These are phyloP conservation scores for Heliophila coronopifolia DNA, from an alignment of 441 rosid species.

Conservation along the genomic window DNA sequence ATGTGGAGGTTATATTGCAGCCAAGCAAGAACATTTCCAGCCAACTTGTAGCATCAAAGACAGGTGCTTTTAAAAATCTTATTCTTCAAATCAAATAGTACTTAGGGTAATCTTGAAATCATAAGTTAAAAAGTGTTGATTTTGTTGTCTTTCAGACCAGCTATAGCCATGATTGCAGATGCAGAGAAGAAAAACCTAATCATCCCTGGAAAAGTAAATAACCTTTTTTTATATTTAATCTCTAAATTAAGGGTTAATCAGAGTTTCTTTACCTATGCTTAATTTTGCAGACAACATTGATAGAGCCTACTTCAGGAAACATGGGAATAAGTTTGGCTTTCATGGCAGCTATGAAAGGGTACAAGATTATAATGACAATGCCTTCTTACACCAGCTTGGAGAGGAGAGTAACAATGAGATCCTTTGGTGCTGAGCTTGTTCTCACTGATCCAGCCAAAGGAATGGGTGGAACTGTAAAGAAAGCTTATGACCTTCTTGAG, in stretches of 20 bases:
- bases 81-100: background rate
- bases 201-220: slow-evolving; percentile 60
- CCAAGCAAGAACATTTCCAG: slow-evolving; percentile 84
- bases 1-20: slow-evolving; percentile 77
- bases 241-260: background rate
- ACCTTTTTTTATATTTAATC: background rate
- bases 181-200: slow-evolving; percentile 74
- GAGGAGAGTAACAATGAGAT: slow-evolving; percentile 75
- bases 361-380: slow-evolving; percentile 74
- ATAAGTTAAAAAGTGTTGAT: background rate
- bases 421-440: slow-evolving; percentile 79
- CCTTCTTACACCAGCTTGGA: slow-evolving; percentile 77
- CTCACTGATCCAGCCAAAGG: slow-evolving; percentile 77
- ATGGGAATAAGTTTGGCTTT: slow-evolving; percentile 84
- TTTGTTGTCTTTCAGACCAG: slow-evolving; percentile 48
- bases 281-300: slow-evolving; percentile 65
- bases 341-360: slow-evolving; percentile 80
- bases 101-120: background rate
- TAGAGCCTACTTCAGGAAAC: slow-evolving; percentile 83
- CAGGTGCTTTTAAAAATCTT: slow-evolving; percentile 37
- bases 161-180: slow-evolving; percentile 63
- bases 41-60: slow-evolving; percentile 89
- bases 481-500: slow-evolving; percentile 71
- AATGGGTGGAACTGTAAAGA: slow-evolving; percentile 72
- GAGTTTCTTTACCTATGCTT: too few species aligned